Evolutionary conservation across 140 eudicot genomes (phyloP).

Genomic region (Anethum foeniculum): DNA sequence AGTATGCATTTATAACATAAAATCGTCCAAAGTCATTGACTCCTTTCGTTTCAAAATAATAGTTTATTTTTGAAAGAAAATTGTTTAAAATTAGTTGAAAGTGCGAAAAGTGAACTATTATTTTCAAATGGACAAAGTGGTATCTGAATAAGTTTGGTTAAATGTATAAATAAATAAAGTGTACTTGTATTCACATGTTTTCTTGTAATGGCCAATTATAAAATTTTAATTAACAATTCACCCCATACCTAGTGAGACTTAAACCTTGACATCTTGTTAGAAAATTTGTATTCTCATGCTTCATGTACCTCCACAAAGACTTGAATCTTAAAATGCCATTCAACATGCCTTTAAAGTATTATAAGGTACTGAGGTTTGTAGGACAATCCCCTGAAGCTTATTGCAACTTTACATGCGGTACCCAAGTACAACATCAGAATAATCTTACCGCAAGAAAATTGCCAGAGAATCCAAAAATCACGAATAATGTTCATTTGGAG

Average conservation of each 20-base stretch:
- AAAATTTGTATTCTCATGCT: background rate
- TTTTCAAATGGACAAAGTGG: no score
- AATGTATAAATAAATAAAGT: background rate
- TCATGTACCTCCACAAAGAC: no score
- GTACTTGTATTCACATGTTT: background rate
- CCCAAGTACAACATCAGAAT: background rate
- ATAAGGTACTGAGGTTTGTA: background rate
- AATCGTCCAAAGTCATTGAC: no score
- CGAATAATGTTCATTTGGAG: conserved; percentile 22
- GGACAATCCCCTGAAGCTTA: background rate
- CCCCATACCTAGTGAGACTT: no score
- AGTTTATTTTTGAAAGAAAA: no score
- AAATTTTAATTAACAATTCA: no score
- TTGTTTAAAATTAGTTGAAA: no score
- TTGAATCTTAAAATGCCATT: background rate
- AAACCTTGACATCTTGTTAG: background rate
- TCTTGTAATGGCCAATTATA: no score
- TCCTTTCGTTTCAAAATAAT: no score
- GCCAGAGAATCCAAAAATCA: background rate
- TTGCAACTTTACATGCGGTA: background rate
- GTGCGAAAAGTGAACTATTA: no score
- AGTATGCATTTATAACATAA: background rate
- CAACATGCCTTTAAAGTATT: background rate
- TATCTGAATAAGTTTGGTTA: no score
- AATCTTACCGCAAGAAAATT: background rate